Evolutionary conservation across 345 rosid species (phyloP).

Genomic region (Gossypium herbaceum): DNA sequence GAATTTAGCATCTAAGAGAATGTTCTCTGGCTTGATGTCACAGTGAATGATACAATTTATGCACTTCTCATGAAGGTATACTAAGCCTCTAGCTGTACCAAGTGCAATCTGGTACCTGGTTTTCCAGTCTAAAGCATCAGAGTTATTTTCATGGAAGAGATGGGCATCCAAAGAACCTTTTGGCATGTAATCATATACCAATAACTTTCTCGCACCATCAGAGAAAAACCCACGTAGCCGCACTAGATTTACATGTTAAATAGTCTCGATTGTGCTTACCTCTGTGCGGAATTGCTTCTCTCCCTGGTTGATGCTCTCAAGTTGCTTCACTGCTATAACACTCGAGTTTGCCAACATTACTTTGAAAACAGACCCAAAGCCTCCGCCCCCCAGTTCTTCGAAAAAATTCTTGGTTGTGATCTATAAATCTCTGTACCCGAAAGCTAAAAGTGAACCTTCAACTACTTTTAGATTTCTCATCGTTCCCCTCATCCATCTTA

Average conservation of each 20-base stretch:
- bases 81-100: conserved; percentile 75
- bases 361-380: conserved; percentile 86
- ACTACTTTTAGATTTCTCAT: conserved; percentile 24
- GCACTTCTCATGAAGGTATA: conserved; percentile 77
- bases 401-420: conserved; percentile 74
- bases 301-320: conserved; percentile 70
- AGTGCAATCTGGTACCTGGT: conserved; percentile 60
- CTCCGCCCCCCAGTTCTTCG: conserved; percentile 71
- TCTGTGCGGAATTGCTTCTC: conserved; percentile 86
- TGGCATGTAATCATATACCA: conserved; percentile 77
- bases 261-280: conserved; percentile 67
- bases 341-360: conserved; percentile 57
- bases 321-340: conserved; percentile 75
- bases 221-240: conserved; percentile 86
- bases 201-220: conserved; percentile 47
- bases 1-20: conserved; percentile 55
- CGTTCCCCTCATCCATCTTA: conserved; percentile 31
- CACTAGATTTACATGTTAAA: conserved; percentile 80
- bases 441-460: conserved; percentile 70
- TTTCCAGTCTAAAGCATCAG: conserved; percentile 48
- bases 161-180: conserved; percentile 65
- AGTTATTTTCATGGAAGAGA: conserved; percentile 37
- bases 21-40: conserved; percentile 85
- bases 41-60: conserved; percentile 86
- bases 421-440: conserved; percentile 58